phyloP scores from a whole-genome alignment of 257 asterid genomes.

The Solanum verrucosum region DNA sequence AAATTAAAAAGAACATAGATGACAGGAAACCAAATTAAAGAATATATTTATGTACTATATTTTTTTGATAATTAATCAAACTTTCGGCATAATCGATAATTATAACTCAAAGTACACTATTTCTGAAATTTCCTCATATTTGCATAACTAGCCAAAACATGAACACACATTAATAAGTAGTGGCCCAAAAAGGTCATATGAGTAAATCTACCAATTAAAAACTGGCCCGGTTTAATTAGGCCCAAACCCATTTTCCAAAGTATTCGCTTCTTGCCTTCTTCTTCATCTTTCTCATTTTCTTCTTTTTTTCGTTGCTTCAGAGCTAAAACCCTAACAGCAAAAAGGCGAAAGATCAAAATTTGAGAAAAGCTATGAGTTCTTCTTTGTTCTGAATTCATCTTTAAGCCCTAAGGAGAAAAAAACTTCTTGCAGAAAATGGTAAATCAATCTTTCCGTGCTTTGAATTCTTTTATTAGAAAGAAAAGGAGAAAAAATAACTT shows the following conservation, averaged over 20 bases:
- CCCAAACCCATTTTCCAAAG: background rate
- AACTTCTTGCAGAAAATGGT: background rate
- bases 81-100: too few relatives aligned
- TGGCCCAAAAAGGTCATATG: background rate
- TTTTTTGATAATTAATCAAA: too few relatives aligned
- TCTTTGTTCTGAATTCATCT: background rate
- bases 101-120: background rate
- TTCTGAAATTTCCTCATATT: background rate
- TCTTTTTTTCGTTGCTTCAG: background rate
- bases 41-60: too few relatives aligned
- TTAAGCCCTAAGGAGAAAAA: background rate
- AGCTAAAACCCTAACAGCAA: background rate
- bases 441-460: background rate
- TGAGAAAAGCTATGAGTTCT: background rate
- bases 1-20: too few relatives aligned
- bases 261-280: background rate
- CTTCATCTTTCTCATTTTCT: background rate
- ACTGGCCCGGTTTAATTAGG: background rate
- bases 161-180: background rate
- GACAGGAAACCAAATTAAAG: too few relatives aligned
- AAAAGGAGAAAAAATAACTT: background rate
- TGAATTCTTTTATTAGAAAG: background rate
- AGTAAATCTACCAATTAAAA: background rate
- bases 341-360: background rate
- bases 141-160: background rate